Conservation (phyloP, 202 grass and related monocot genomes). For the Panicum virgatum region DNA sequence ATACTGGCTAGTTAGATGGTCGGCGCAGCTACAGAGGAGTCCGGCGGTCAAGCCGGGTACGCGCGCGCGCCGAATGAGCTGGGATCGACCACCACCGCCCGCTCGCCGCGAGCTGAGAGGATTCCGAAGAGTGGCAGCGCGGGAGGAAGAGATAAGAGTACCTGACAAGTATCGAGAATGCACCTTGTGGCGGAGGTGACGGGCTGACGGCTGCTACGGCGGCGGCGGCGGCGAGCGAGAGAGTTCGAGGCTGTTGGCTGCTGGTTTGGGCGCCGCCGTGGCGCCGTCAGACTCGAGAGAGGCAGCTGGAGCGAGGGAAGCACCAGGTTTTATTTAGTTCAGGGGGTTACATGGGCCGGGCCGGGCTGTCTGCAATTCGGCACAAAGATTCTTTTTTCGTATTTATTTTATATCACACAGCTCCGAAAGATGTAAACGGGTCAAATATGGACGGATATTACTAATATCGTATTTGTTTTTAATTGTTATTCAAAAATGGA, state of each 20-base stretch:
- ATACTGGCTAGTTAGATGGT: neutral
- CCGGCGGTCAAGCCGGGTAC: neutral
- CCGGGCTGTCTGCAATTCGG: neutral
- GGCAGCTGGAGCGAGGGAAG: slow-evolving; percentile 40
- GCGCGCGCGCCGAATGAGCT: neutral
- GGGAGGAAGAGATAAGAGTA: neutral
- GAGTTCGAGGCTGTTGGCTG: slow-evolving; percentile 35
- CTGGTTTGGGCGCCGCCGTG: slow-evolving; percentile 39
- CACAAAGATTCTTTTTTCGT: no score
- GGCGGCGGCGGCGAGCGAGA: neutral
- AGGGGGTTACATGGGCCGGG: slow-evolving; percentile 32
- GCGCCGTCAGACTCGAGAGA: slow-evolving; percentile 28
- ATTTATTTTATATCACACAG: no score
- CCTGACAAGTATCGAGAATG: neutral
- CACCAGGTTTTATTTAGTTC: slow-evolving; percentile 36
- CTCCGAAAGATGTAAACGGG: no score
- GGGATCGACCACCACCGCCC: neutral
- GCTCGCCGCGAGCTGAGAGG: neutral
- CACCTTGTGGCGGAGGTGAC: neutral
- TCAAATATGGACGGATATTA: no score
- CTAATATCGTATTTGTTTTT: no score
- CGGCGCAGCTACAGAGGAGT: neutral
- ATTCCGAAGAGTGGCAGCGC: neutral
- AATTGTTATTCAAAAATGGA: no score
- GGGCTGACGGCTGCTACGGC: neutral